Evolutionary conservation across 1,284 basidiomycete genomes (phyloP).

Genomic region (Garcileccinum viscosum): DNA sequence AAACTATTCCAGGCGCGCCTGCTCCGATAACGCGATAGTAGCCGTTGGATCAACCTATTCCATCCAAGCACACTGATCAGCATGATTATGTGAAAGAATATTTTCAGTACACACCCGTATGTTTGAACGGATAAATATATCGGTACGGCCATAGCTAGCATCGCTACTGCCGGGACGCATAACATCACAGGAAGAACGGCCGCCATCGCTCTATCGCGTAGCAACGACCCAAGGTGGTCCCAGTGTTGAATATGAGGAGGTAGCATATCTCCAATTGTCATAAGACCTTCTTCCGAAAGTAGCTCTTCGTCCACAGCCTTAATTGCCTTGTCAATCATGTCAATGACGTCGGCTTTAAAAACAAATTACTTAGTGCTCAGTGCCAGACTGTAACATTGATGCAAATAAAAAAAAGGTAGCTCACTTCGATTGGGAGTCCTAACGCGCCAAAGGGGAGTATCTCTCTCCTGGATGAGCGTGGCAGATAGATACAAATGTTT

Average conservation of each 20-base stretch:
- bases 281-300: conserved; percentile 22
- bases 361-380: not conserved
- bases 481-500: conserved; percentile 26
- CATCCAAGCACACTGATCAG: conserved; percentile 9
- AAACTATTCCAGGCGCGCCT: conserved; percentile 7
- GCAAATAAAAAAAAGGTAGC: too few relatives aligned
- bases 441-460: conserved; percentile 23
- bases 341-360: conserved; percentile 22
- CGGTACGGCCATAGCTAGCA: conserved; percentile 17
- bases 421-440: conserved; percentile 28
- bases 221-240: conserved; percentile 19
- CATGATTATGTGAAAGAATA: not conserved
- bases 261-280: conserved; percentile 22
- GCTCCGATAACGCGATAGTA: conserved; percentile 8
- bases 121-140: conserved; percentile 17
- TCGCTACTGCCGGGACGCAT: conserved; percentile 22
- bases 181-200: conserved; percentile 15
- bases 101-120: conserved; percentile 22
- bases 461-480: conserved; percentile 17
- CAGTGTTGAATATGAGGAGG: conserved; percentile 29
- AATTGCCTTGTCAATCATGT: conserved; percentile 34
- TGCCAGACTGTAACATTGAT: not conserved
- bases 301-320: conserved; percentile 24
- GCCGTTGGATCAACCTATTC: conserved; percentile 12
- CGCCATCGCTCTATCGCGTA: not conserved